Evolutionary conservation across 208 protist genomes (phyloP).

Genomic region (Trypanosoma mega): DNA sequence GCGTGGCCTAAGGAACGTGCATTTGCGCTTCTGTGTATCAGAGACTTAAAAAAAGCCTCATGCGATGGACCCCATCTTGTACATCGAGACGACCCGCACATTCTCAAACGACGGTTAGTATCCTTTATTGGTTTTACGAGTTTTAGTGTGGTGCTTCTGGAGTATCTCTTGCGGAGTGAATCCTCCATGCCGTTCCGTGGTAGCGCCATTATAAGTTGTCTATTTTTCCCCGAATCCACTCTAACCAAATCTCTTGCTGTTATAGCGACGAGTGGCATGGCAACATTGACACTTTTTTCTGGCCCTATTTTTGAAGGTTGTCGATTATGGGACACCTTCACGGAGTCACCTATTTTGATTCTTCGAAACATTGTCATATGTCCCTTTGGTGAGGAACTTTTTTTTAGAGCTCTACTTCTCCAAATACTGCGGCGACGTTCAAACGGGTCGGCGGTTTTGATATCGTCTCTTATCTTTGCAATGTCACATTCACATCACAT

Average conservation of each 20-base stretch:
- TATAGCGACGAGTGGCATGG: conserved; percentile 11
- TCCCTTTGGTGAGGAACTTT: conserved; percentile 71
- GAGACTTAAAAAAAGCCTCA: conserved; percentile 37
- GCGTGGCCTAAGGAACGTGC: conserved; percentile 46
- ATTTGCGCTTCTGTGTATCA: conserved; percentile 27
- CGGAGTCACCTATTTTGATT: conserved; percentile 22
- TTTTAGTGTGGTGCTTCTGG: conserved; percentile 19
- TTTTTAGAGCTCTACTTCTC: conserved; percentile 73
- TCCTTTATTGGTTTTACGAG: conserved; percentile 23
- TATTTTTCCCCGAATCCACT: neutral
- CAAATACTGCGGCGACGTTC: conserved; percentile 34
- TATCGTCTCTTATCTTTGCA: conserved; percentile 57
- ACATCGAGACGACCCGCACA: conserved; percentile 37
- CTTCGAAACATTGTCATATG: conserved; percentile 50
- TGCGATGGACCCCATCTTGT: conserved; percentile 29
- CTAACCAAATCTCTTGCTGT: neutral
- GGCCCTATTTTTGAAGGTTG: conserved; percentile 35
- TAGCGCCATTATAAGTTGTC: neutral
- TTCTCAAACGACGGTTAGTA: conserved; percentile 38
- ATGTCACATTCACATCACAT: conserved; percentile 66
- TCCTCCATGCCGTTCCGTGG: conserved; percentile 1
- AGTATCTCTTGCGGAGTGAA: conserved; percentile 13
- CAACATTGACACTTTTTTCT: conserved; percentile 47
- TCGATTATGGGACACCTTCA: neutral
- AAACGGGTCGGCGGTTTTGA: conserved; percentile 23